Conservation (phyloP, 1,284 basidiomycete species). For the Tilletia indica region DNA sequence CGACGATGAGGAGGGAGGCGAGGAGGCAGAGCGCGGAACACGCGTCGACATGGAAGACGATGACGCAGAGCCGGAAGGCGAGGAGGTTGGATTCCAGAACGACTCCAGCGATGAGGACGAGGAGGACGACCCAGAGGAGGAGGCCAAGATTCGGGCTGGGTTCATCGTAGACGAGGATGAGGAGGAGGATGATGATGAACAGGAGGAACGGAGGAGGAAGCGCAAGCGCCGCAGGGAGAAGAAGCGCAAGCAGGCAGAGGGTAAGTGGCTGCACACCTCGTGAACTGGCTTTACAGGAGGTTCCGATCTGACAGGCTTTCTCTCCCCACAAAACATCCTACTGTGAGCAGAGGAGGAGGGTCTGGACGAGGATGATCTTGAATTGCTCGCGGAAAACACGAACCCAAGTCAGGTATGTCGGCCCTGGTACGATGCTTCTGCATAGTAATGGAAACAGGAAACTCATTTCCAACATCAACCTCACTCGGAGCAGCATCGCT, state of each 20-base stretch:
- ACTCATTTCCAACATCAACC: too few species aligned
- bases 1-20: constrained; percentile 27
- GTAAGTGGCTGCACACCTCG: neutral
- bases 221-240: constrained; percentile 63
- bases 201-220: constrained; percentile 60
- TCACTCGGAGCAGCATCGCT: constrained; percentile 48
- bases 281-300: too few species aligned
- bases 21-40: constrained; percentile 19
- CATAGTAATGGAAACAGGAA: too few species aligned
- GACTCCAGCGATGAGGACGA: constrained; percentile 45
- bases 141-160: constrained; percentile 49
- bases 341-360: constrained; percentile 62
- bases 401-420: constrained; percentile 61
- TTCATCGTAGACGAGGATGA: constrained; percentile 55
- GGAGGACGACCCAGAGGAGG: constrained; percentile 48
- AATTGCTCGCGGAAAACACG: constrained; percentile 90
- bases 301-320: too few species aligned
- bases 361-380: constrained; percentile 94
- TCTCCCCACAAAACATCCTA: too few species aligned
- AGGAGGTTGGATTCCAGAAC: constrained; percentile 65
- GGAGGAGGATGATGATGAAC: constrained; percentile 50
- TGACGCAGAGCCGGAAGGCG: constrained; percentile 67
- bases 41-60: constrained; percentile 50
- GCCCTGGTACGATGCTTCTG: too few species aligned
- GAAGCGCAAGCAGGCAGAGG: constrained; percentile 25